Percentiles rank a stretch among this genome's conserved stretches.
These are phyloP conservation scores for Monosporozyma solicola DNA, from an alignment of 805 yeast species.

Conservation along the genomic window DNA sequence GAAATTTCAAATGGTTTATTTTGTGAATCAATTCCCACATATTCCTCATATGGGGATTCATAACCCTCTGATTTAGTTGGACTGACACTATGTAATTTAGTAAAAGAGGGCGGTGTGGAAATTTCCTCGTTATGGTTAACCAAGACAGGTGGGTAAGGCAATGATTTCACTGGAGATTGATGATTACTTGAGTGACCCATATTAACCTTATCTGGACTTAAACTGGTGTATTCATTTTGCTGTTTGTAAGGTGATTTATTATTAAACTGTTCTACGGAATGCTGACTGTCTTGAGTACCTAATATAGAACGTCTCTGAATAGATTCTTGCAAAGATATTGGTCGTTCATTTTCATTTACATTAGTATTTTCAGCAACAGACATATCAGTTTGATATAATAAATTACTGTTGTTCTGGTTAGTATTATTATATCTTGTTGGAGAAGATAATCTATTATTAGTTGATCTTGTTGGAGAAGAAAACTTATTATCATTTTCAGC, in stretches of 20 bases:
- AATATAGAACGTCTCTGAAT: background rate
- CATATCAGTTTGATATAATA: background rate
- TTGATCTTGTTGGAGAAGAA: background rate
- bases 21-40: slow-evolving; percentile 15
- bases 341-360: background rate
- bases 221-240: background rate
- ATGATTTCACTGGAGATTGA: background rate
- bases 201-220: background rate
- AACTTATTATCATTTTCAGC: background rate
- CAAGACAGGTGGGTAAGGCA: background rate
- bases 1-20: slow-evolving; percentile 19
- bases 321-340: background rate
- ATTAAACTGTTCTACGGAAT: background rate
- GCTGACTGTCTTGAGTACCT: background rate
- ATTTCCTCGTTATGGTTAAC: background rate
- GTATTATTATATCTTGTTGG: background rate
- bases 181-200: background rate
- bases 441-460: background rate
- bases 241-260: background rate
- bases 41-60: slow-evolving; percentile 22
- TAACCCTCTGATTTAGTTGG: slow-evolving; percentile 2
- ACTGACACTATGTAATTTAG: background rate
- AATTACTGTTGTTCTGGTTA: background rate
- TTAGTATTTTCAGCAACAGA: background rate
- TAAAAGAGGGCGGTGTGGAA: slow-evolving; percentile 5